phyloP scores from a whole-genome alignment of 1,284 basidiomycete genomes.

The Coniferiporia sulphurascens region DNA sequence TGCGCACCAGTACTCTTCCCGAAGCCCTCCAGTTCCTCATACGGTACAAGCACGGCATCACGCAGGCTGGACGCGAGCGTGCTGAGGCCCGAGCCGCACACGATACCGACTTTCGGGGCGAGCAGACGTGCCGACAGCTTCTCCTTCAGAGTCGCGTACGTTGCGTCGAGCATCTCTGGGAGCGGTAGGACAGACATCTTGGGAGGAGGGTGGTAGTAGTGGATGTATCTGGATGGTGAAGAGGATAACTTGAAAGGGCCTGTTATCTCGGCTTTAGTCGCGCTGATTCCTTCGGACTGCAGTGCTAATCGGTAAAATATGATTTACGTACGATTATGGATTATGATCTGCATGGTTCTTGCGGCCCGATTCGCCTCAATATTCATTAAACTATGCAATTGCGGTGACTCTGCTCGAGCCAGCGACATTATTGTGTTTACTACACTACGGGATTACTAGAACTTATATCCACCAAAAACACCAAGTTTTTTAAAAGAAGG shows the following conservation, averaged over 20 bases:
- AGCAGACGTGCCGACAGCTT: slow-evolving; percentile 40
- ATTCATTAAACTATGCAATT: too few relatives aligned
- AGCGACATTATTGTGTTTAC: too few relatives aligned
- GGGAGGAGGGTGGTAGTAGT: background rate
- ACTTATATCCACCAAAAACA: too few relatives aligned
- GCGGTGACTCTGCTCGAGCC: too few relatives aligned
- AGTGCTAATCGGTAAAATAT: too few relatives aligned
- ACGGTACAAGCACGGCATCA: slow-evolving; percentile 52
- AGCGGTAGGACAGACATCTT: slow-evolving; percentile 12
- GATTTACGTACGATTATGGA: too few relatives aligned
- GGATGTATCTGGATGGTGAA: background rate
- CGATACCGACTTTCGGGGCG: slow-evolving; percentile 63
- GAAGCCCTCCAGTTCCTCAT: slow-evolving; percentile 61
- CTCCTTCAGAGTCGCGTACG: slow-evolving; percentile 17
- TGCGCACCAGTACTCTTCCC: slow-evolving; percentile 65
- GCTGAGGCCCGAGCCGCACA: slow-evolving; percentile 74
- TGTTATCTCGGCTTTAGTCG: too few relatives aligned
- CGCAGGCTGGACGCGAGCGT: slow-evolving; percentile 56
- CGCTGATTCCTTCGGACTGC: too few relatives aligned
- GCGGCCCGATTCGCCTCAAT: too few relatives aligned
- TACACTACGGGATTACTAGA: too few relatives aligned
- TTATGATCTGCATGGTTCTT: too few relatives aligned
- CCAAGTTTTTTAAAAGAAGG: too few relatives aligned
- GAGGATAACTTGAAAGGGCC: background rate
- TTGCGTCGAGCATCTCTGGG: slow-evolving; percentile 15